phyloP scores from a whole-genome alignment of 176 grass and related monocot species.

The Raddia distichophylla region DNA sequence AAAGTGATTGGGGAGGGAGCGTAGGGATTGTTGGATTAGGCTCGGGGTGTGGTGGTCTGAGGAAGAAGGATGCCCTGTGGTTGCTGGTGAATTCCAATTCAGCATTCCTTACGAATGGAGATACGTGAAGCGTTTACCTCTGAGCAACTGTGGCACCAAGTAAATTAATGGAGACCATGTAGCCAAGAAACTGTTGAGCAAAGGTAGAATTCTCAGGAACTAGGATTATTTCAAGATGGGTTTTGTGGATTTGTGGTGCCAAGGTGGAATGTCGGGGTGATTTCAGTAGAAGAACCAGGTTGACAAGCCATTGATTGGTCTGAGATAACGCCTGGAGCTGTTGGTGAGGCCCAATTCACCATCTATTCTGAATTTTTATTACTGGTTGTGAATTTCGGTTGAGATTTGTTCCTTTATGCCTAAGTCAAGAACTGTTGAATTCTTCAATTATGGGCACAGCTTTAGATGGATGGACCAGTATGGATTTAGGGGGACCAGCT shows the following conservation, averaged over 20 bases:
- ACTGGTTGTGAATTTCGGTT: constrained; percentile 14
- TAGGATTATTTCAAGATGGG: neutral
- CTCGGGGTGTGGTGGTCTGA: neutral
- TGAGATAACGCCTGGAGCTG: neutral
- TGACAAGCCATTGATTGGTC: neutral
- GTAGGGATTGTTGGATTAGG: neutral
- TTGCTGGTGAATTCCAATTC: constrained; percentile 12
- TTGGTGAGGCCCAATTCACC: neutral
- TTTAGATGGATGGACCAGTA: constrained; percentile 24
- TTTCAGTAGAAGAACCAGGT: neutral
- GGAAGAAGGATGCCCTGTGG: neutral
- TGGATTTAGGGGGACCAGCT: constrained; percentile 12
- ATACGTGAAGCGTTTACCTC: neutral
- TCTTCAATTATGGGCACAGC: neutral
- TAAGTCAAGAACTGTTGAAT: constrained; percentile 19
- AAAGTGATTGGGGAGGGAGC: neutral
- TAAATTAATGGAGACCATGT: neutral
- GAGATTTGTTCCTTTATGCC: constrained; percentile 25
- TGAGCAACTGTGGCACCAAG: neutral
- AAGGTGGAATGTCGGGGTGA: neutral
- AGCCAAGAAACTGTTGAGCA: constrained; percentile 2
- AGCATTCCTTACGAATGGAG: neutral
- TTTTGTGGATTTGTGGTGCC: neutral
- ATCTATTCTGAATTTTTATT: neutral
- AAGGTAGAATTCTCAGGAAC: neutral